A percentile compares a stretch with the other conserved stretches of the same genome.
These are phyloP conservation scores for Dactylorhiza incarnata DNA, from an alignment of 106 monocot species.

Conservation along the genomic window DNA sequence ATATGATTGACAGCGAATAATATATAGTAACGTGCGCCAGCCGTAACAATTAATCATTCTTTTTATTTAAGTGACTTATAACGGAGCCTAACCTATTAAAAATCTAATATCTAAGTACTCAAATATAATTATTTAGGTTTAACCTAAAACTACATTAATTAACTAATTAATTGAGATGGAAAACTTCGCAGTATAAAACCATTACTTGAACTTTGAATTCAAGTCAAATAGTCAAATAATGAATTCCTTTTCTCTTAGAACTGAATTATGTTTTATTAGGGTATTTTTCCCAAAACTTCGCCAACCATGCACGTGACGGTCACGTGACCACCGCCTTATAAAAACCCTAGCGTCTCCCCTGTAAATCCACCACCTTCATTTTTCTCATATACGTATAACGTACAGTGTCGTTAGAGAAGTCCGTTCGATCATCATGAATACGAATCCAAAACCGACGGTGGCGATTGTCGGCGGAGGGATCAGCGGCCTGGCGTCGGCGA, in stretches of 20 bases:
- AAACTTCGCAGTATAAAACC: neutral
- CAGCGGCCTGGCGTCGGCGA: conserved; percentile 69
- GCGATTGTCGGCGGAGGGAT: conserved; percentile 71
- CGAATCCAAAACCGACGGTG: conserved; percentile 21
- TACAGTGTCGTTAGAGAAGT: no score
- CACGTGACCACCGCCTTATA: neutral
- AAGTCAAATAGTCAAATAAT: neutral
- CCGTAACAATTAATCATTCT: no score
- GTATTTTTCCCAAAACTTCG: neutral
- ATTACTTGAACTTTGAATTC: neutral
- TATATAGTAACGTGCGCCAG: no score
- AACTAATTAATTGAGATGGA: neutral
- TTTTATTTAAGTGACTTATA: no score
- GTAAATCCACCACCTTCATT: neutral
- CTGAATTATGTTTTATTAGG: neutral
- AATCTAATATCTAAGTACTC: no score
- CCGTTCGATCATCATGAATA: conserved; percentile 1
- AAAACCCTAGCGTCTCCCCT: neutral
- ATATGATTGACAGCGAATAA: no score
- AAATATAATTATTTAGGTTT: no score
- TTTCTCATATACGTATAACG: no score
- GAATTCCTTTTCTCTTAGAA: neutral
- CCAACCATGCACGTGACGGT: neutral
- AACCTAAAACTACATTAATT: no score
- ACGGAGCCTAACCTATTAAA: no score